These are phyloP conservation scores for Mycena venus DNA, from an alignment of 768 basidiomycete species.

Conservation along the genomic window DNA sequence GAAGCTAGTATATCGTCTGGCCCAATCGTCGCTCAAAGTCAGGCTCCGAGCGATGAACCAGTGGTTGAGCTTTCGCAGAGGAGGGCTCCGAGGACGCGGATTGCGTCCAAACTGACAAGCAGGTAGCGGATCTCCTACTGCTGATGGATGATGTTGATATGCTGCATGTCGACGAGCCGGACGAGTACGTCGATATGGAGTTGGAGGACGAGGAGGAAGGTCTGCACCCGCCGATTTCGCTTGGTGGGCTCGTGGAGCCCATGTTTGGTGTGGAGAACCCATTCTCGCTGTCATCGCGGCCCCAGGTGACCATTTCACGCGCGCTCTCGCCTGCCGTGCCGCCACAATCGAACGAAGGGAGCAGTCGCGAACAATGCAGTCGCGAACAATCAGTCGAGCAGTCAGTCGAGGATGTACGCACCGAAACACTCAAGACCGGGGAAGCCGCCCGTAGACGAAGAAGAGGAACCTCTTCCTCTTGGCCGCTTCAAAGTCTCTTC, in stretches of 20 bases:
- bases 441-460: slow-evolving; percentile 1
- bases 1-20: background rate
- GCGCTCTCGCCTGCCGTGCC: slow-evolving; percentile 19
- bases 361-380: too few relatives aligned
- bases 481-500: slow-evolving; percentile 31
- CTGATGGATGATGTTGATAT: slow-evolving; percentile 29
- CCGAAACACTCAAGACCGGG: background rate
- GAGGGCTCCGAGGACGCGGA: slow-evolving; percentile 22
- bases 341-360: slow-evolving; percentile 15
- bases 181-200: slow-evolving; percentile 35
- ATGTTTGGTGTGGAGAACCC: slow-evolving; percentile 26
- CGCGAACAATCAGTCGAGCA: too few relatives aligned
- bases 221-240: slow-evolving; percentile 18
- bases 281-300: slow-evolving; percentile 24
- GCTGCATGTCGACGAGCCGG: slow-evolving; percentile 20
- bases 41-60: background rate
- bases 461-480: slow-evolving; percentile 27
- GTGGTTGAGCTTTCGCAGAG: background rate
- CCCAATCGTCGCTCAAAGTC: background rate
- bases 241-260: slow-evolving; percentile 20
- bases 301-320: slow-evolving; percentile 9
- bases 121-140: slow-evolving; percentile 33
- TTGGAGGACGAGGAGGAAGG: slow-evolving; percentile 30
- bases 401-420: slow-evolving; percentile 4
- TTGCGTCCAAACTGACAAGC: slow-evolving; percentile 23